Evolutionary conservation across 2,329 filamentous ascomycete genomes (phyloP).

Genomic region (Talaromyces islandicus): DNA sequence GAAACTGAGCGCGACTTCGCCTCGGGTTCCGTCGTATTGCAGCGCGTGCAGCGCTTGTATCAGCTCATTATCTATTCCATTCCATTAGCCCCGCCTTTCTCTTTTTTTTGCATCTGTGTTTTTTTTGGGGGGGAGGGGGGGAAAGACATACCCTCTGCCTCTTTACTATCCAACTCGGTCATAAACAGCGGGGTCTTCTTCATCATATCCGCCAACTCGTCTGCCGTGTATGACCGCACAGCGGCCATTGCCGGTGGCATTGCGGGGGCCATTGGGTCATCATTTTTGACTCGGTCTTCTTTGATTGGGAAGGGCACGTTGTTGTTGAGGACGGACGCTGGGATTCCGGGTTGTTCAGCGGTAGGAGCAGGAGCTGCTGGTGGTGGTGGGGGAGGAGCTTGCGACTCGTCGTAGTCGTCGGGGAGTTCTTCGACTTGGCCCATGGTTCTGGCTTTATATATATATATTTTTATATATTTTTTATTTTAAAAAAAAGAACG

Average conservation of each 20-base stretch:
- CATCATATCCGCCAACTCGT: conserved; percentile 59
- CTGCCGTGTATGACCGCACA: conserved; percentile 49
- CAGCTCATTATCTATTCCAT: conserved; percentile 70
- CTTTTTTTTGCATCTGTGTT: not conserved
- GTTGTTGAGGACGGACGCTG: conserved; percentile 9
- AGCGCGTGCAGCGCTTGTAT: conserved; percentile 84
- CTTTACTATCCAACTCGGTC: conserved; percentile 70
- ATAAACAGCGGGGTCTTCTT: conserved; percentile 85
- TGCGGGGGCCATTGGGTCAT: conserved; percentile 31
- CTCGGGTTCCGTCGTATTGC: conserved; percentile 84
- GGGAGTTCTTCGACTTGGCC: conserved; percentile 49
- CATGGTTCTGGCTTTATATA: conserved; percentile 26
- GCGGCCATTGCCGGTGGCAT: conserved; percentile 56
- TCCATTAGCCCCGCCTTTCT: conserved; percentile 21
- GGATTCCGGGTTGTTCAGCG: conserved; percentile 10
- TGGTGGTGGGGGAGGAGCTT: conserved; percentile 27
- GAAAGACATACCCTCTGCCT: conserved; percentile 48
- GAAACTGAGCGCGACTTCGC: conserved; percentile 77
- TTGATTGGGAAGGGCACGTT: conserved; percentile 36
- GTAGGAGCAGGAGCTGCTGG: not conserved
- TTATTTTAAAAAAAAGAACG: not conserved
- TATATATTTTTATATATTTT: not conserved
- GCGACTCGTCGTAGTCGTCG: conserved; percentile 44
- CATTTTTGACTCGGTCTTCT: conserved; percentile 25
- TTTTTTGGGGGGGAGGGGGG: no score